Evolutionary conservation across 805 yeast species (phyloP).

Genomic region (Tetrapisispora pingtungensis): DNA sequence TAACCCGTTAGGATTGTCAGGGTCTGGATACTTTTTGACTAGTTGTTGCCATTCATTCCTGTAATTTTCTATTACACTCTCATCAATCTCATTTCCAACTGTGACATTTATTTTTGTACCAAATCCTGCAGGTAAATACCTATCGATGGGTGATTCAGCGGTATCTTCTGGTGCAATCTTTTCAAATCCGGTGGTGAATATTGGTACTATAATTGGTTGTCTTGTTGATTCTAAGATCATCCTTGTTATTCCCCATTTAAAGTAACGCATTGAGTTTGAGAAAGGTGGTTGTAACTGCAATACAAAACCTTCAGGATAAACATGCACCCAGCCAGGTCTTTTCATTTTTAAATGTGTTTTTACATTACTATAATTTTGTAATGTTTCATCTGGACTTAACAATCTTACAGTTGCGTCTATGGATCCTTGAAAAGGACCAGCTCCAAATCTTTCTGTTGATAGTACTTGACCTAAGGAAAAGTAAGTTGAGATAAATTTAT

Average conservation of each 20-base stretch:
- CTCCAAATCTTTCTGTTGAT: conserved; percentile 79
- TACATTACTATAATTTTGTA: conserved; percentile 18
- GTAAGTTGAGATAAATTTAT: conserved; percentile 40
- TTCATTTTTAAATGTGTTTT: conserved; percentile 40
- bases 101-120: conserved; percentile 60
- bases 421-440: conserved; percentile 86
- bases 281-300: conserved; percentile 74
- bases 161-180: conserved; percentile 69
- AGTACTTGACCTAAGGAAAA: conserved; percentile 86
- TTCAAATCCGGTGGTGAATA: conserved; percentile 79
- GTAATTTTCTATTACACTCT: conserved; percentile 44
- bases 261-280: conserved; percentile 81
- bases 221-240: conserved; percentile 70
- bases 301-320: conserved; percentile 92
- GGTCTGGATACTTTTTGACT: conserved; percentile 45
- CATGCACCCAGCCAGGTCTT: conserved; percentile 82
- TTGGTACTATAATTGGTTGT: conserved; percentile 81
- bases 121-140: conserved; percentile 51
- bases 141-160: conserved; percentile 43
- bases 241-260: conserved; percentile 92
- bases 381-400: conserved; percentile 64
- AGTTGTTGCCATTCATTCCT: conserved; percentile 62
- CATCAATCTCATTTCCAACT: conserved; percentile 65
- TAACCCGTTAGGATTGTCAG: conserved; percentile 44
- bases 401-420: conserved; percentile 78